A percentile compares a stretch with the other conserved stretches of the same genome.
phyloP scores from a whole-genome alignment of 2,329 filamentous ascomycete species.

The Penicillium sp. region DNA sequence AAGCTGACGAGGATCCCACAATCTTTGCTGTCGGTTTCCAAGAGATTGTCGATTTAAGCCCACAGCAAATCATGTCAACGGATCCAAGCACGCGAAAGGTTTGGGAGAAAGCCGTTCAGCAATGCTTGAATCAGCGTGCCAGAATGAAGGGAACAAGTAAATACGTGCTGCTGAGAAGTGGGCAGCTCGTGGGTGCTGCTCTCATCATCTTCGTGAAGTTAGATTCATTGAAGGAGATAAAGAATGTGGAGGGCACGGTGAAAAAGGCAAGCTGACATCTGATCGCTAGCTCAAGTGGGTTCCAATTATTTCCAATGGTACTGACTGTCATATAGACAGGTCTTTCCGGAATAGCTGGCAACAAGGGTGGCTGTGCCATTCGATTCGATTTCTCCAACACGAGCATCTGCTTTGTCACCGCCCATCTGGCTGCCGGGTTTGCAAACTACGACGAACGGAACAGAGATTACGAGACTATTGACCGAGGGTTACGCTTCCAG shows the following conservation, averaged over 20 bases:
- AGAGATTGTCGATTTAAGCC: conserved; percentile 96
- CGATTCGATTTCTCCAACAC: conserved; percentile 93
- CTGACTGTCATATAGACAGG: conserved; percentile 57
- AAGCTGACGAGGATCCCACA: conserved; percentile 65
- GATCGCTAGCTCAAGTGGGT: not conserved
- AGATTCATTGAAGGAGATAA: conserved; percentile 74
- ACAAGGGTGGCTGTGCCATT: conserved; percentile 96
- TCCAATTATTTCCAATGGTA: not conserved
- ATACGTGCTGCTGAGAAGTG: conserved; percentile 86
- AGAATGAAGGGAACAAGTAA: conserved; percentile 64
- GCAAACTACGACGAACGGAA: conserved; percentile 96
- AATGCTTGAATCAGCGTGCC: conserved; percentile 71
- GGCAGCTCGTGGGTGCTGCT: conserved; percentile 90
- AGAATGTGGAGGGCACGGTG: conserved; percentile 92
- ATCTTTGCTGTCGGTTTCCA: conserved; percentile 92
- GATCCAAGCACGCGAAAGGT: conserved; percentile 79
- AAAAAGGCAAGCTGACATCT: conserved; percentile 63
- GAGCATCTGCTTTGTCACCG: conserved; percentile 90
- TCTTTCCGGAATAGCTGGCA: conserved; percentile 94
- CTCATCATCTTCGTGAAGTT: conserved; percentile 86
- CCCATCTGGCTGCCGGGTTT: conserved; percentile 93
- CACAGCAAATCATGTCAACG: conserved; percentile 98
- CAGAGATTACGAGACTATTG: conserved; percentile 85
- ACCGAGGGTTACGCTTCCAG: conserved; percentile 83
- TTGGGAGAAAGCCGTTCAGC: conserved; percentile 82